Base-by-base conservation (phyloP, 768 basidiomycete species). In the Russula brevipes region DNA sequence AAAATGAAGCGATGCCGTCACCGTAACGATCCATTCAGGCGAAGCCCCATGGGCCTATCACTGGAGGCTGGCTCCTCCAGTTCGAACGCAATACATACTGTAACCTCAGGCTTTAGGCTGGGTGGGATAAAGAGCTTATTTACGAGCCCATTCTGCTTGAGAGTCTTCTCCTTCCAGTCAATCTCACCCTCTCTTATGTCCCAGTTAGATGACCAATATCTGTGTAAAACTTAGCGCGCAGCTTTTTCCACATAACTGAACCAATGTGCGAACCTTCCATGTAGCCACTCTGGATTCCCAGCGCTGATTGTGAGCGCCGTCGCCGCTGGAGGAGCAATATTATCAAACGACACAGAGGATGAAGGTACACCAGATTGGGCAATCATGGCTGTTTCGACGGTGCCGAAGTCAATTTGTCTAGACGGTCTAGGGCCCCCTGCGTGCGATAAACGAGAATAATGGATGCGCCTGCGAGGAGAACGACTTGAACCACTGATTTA, bases 141-240 rank as follows among this genome's bases (percentile, higher is more conserved):
- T 11, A 55, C 54, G 30, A 55, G 54, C 2, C 54, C 54, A 16
- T 55, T 55, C 19, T 42, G n/a, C 54, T 41, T 10, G 8, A 54
- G 53, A 3, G 41, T 44, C 54, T 55, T 42, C 24, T 24, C 30
- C 54, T 55, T 55, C 54, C 54, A 55, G 19, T 31, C 42, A 6
- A 12, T 55, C 30, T 55, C 41, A 12, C 39, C 54, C 30, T 55
- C 41, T 2, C 30, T 11, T 8, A 42, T 11, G 41, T 55, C 54
- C 54, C 54, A 54, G 24, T 58, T 50, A 30, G 9, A 14, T 19
- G 39, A 54, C 54, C 54, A 54, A 17, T 10, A 57, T 95, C 93
- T 30, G 72, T 75, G 65, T 93, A 89, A 2, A 85, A 4, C 5
- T 44, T 19, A 44, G 41, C 24, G 16, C 9, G 8, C 24, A 16